Percentiles rank a stretch among this genome's conserved stretches.
Conservation (phyloP, 2,329 filamentous ascomycete genomes). For the Cephalotrichum gorgonifer region DNA sequence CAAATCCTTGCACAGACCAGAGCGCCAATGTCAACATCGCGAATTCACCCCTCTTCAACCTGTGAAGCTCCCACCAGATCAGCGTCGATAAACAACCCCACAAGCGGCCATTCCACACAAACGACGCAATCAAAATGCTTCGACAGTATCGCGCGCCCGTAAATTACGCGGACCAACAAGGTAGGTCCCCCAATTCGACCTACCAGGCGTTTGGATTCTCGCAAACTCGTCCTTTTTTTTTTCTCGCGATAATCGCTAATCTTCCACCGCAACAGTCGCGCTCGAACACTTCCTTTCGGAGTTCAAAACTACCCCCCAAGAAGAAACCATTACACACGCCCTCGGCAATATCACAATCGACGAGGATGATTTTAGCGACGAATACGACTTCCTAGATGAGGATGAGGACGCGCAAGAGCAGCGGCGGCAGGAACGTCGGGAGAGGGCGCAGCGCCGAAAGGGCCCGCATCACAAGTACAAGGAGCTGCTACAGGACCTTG, state of each 20-base stretch:
- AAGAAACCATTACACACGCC: conserved; percentile 65
- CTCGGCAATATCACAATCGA: conserved; percentile 78
- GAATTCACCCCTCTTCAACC: not conserved
- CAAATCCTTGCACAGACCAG: not conserved
- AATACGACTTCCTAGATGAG: conserved; percentile 89
- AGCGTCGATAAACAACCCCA: not conserved
- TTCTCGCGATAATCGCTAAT: conserved; percentile 15
- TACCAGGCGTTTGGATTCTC: too few relatives aligned
- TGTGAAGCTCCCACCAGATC: not conserved
- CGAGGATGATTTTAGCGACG: conserved; percentile 77
- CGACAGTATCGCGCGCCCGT: conserved; percentile 51
- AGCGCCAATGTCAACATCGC: not conserved
- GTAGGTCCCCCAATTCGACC: conserved; percentile 42
- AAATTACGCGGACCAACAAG: conserved; percentile 79
- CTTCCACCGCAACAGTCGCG: conserved; percentile 40
- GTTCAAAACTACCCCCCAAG: conserved; percentile 76
- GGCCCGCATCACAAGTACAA: conserved; percentile 76
- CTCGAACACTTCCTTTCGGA: conserved; percentile 81
- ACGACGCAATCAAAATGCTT: conserved; percentile 50
- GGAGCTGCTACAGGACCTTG: conserved; percentile 75
- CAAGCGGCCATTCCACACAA: conserved; percentile 7
- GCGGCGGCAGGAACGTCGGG: conserved; percentile 38
- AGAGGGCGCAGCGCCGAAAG: conserved; percentile 33
- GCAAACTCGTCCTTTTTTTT: not conserved
- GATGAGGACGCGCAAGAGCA: conserved; percentile 49